Evolutionary conservation across 2,329 filamentous ascomycete genomes (phyloP), one percentile per base, ranked within the genome.

Genomic region (Bipolaris zeicola): DNA sequence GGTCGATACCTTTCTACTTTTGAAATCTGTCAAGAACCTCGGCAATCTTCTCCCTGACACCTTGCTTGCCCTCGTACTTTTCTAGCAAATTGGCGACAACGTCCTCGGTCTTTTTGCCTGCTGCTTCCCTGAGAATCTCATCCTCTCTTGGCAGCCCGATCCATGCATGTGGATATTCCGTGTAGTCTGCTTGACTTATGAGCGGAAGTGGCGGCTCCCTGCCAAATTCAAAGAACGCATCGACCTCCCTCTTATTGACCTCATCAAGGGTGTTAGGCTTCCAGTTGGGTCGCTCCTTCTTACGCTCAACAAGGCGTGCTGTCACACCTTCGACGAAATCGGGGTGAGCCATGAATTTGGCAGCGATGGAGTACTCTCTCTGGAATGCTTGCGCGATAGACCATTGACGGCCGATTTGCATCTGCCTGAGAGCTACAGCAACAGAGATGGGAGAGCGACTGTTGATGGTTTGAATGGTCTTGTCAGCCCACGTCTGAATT

Each of bases 241-340:
- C 81, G 6, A 94, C 82, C 18, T 84, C 80, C 43, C 80, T 73
- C 14, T 81, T 71, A 2, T 76, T 76, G 51, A 96, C 85, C 36
- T 89, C 87, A n/a, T 86, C 82, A 1, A 98, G 82, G 6, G 83
- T 86, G 41, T 84, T 82, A 3, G 92, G 93, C 62, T 89, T 77
- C 95, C 95, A 99, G 59, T 83, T 80, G 1, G 93, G 90, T 20
- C 81, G 81, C 62, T 80, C 80, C 49, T 85, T 79, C 42, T 83
- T 83, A 78, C 92, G 92, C 70, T 86, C 83, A 67, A 95, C 84
- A 38, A 99, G 83, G 46, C 89, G 84, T 22, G 92, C 89, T 49
- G 86, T 86, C n/a, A 99, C 94, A 51, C 95, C 95, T 78, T 96
- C 91, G 41, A 87, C 87, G 71, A 99, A 99, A 77, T 99, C 95